These are phyloP conservation scores for Infundibulicybe gibba DNA, from an alignment of 768 basidiomycete species.

Conservation along the genomic window DNA sequence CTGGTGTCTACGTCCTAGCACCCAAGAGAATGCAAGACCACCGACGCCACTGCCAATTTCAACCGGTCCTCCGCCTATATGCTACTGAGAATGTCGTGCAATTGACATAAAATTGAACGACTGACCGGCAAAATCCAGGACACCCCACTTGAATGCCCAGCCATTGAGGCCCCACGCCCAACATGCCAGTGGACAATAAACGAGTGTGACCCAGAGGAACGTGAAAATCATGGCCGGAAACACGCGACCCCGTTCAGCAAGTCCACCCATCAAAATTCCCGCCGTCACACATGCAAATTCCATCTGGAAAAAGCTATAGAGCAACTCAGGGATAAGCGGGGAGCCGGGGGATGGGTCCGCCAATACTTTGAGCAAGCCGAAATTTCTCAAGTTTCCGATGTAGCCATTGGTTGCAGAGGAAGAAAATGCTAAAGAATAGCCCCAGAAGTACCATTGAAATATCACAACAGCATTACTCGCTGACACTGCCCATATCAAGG, in stretches of 20 bases:
- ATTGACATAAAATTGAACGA: neutral
- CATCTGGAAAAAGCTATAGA: constrained; percentile 88
- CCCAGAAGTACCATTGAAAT: constrained; percentile 74
- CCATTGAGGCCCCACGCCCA: constrained; percentile 83
- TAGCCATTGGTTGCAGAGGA: constrained; percentile 68
- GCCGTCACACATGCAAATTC: constrained; percentile 83
- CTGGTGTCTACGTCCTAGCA: constrained; percentile 78
- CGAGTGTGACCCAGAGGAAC: constrained; percentile 83
- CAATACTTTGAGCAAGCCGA: constrained; percentile 72
- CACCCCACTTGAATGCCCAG: constrained; percentile 84
- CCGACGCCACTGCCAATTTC: constrained; percentile 85
- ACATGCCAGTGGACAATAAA: constrained; percentile 84
- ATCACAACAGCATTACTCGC: constrained; percentile 74
- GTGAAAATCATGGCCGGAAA: constrained; percentile 78
- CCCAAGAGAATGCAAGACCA: constrained; percentile 83
- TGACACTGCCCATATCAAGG: constrained; percentile 72
- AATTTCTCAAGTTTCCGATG: constrained; percentile 78
- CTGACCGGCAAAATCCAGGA: constrained; percentile 83
- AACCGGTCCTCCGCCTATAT: constrained; percentile 77
- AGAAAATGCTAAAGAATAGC: constrained; percentile 81
- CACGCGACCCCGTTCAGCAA: constrained; percentile 85
- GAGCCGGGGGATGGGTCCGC: constrained; percentile 74
- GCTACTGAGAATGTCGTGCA: neutral
- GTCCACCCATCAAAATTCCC: constrained; percentile 71
- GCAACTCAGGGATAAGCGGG: constrained; percentile 73